phyloP scores from a whole-genome alignment of 768 basidiomycete species.

The Lactifluus subvellereus region DNA sequence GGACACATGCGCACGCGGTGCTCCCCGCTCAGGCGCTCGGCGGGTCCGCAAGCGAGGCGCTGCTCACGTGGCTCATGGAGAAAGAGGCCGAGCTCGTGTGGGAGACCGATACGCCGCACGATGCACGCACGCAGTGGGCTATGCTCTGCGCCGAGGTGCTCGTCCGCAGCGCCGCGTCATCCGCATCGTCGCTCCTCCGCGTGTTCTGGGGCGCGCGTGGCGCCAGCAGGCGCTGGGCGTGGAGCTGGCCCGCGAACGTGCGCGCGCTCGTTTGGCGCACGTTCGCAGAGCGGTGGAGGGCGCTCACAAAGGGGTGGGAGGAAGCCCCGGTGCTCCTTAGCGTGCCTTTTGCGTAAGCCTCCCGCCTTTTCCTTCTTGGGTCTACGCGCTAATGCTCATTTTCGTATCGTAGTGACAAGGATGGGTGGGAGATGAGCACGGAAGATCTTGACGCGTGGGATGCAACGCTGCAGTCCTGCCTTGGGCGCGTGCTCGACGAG shows the following conservation, averaged over 20 bases:
- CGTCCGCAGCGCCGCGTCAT: slow-evolving; percentile 37
- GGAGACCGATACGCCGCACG: slow-evolving; percentile 39
- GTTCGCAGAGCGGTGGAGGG: slow-evolving; percentile 52
- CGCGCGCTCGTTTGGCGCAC: slow-evolving; percentile 51
- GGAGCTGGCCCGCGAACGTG: slow-evolving; percentile 39
- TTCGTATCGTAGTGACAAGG: slow-evolving; percentile 25
- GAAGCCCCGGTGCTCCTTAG: slow-evolving; percentile 47
- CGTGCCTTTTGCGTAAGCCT: slow-evolving; percentile 57
- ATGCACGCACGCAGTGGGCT: slow-evolving; percentile 53
- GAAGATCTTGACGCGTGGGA: slow-evolving; percentile 61
- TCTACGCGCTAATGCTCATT: background rate
- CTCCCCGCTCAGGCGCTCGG: slow-evolving; percentile 41
- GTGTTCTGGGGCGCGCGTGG: slow-evolving; percentile 28
- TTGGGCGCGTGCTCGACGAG: slow-evolving; percentile 54
- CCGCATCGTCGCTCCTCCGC: slow-evolving; percentile 35
- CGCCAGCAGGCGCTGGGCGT: slow-evolving; percentile 26
- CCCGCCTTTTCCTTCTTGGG: background rate
- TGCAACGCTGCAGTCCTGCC: slow-evolving; percentile 43
- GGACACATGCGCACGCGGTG: slow-evolving; percentile 41
- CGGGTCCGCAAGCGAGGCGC: slow-evolving; percentile 36
- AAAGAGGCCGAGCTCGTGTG: slow-evolving; percentile 42
- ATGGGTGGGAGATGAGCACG: slow-evolving; percentile 46
- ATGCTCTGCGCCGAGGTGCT: slow-evolving; percentile 51
- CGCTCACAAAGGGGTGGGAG: slow-evolving; percentile 44
- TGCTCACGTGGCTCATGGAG: slow-evolving; percentile 47